These are phyloP conservation scores for Yarrowia osloensis DNA, from an alignment of 805 yeast species.

Conservation along the genomic window DNA sequence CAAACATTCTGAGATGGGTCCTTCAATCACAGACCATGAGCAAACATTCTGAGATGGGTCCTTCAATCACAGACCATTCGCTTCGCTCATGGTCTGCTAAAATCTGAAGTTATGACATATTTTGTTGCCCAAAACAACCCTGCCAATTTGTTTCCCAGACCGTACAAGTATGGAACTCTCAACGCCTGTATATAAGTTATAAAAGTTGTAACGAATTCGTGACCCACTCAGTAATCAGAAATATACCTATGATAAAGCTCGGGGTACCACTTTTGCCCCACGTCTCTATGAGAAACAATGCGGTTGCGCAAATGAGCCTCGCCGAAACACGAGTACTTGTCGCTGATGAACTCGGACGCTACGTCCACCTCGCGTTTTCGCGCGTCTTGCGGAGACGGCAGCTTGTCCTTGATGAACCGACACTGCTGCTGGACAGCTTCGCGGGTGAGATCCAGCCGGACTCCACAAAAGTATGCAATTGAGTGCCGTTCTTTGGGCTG, in stretches of 20 bases:
- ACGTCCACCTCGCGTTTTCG: conserved; percentile 39
- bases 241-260: conserved; percentile 40
- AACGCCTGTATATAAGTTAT: too few species aligned
- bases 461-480: conserved; percentile 52
- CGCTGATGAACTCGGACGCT: conserved; percentile 41
- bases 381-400: conserved; percentile 40
- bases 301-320: conserved; percentile 48
- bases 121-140: too few species aligned
- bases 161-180: too few species aligned
- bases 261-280: conserved; percentile 47
- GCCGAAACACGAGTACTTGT: conserved; percentile 43
- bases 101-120: too few species aligned
- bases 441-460: conserved; percentile 41
- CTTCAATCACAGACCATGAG: too few species aligned
- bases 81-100: too few species aligned
- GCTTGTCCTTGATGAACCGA: conserved; percentile 36
- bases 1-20: too few species aligned
- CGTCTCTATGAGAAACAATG: conserved; percentile 47
- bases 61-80: too few species aligned
- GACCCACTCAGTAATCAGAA: conserved; percentile 30
- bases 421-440: conserved; percentile 39
- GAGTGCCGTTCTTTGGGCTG: conserved; percentile 47
- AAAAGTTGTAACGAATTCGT: too few species aligned
- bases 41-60: too few species aligned
- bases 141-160: too few species aligned